Evolutionary conservation across 2,329 filamentous ascomycete species (phyloP), one percentile per base, ranked within the genome.

Genomic region (Trichoderma koningiopsis): DNA sequence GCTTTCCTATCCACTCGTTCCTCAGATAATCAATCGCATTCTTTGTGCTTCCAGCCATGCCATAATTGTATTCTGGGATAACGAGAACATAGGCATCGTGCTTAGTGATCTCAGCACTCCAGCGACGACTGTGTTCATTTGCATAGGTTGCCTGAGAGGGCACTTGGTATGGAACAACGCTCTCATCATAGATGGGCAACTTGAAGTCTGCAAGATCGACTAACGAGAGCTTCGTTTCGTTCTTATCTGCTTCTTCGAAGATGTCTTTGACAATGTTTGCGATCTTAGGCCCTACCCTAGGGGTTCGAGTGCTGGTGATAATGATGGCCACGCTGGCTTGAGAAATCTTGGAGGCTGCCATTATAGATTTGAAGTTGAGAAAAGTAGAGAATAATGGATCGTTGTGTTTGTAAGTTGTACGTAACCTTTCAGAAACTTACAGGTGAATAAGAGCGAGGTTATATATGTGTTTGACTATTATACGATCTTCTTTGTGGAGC

Each of bases 41-140:
- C 24, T 64, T 64, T 37, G 61, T 64, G 31, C 61, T 29, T 27
- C 47, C 61, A 3, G 61, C 61, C 47, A 64, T 24, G 3, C 61
- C 61, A 27, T 55, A 64, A 22, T 64, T 64, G 49, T 64, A 64
- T n/a, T 64, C 61, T 7, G 61, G 61, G 2, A 64, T 43, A 19
- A 64, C 24, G 33, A 56, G 24, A 27, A 64, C 11, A 5, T 64
- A 64, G 10, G 49, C 49, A 29, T 64, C 61, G 11, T 64, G 55
- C 19, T 64, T 64, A 11, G 61, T n/a, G 14, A 64, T 64, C 11
- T 64, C 49, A 0, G 49, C 49, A n/a, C 49, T 64, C 49, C 61
- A 56, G 49, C 47, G 49, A 5, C 49, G 49, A n/a, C 61, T 64
- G 16, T 64, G 61, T 22, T 64, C 49, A 52, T 64, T 35, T 35